These are phyloP conservation scores for Phytophthora sp. DNA, from an alignment of 352 stramenopile species.

Conservation along the genomic window DNA sequence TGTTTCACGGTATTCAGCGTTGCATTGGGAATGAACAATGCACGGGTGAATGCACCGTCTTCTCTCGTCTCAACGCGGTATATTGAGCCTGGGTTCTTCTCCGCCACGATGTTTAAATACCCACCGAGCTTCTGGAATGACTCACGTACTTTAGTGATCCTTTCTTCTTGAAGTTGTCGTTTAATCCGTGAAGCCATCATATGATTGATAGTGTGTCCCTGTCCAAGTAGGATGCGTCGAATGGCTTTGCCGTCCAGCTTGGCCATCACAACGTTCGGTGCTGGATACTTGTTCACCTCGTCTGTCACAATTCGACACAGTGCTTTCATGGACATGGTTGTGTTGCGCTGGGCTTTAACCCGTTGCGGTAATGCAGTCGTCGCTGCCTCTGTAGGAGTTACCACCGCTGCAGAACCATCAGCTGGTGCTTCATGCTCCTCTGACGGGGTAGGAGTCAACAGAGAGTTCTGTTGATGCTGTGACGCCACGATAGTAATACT, in stretches of 20 bases:
- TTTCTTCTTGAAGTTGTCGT: slow-evolving; percentile 65
- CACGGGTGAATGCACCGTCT: slow-evolving; percentile 62
- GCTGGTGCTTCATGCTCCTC: background rate
- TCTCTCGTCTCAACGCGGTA: slow-evolving; percentile 61
- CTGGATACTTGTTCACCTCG: slow-evolving; percentile 68
- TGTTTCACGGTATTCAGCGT: slow-evolving; percentile 59
- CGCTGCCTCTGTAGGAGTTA: background rate
- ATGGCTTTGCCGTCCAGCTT: slow-evolving; percentile 82
- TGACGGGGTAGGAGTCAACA: background rate
- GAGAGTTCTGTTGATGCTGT: slow-evolving; percentile 3
- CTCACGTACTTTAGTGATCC: slow-evolving; percentile 57
- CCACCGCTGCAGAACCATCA: background rate
- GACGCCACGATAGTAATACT: background rate
- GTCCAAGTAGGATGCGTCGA: slow-evolving; percentile 68
- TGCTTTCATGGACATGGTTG: slow-evolving; percentile 80
- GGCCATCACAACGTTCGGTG: slow-evolving; percentile 60
- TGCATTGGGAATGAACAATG: slow-evolving; percentile 63
- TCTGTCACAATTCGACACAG: slow-evolving; percentile 78
- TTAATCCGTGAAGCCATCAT: slow-evolving; percentile 89
- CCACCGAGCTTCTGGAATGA: slow-evolving; percentile 74
- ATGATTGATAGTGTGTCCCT: slow-evolving; percentile 80
- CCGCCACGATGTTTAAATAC: slow-evolving; percentile 67
- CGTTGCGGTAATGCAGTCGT: slow-evolving; percentile 7
- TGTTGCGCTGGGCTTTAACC: slow-evolving; percentile 66
- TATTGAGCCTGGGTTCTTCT: slow-evolving; percentile 71